Evolutionary conservation across 495 filamentous ascomycete genomes (phyloP), one percentile per base, ranked within the genome.

Genomic region (Aspergillus haitiensis): DNA sequence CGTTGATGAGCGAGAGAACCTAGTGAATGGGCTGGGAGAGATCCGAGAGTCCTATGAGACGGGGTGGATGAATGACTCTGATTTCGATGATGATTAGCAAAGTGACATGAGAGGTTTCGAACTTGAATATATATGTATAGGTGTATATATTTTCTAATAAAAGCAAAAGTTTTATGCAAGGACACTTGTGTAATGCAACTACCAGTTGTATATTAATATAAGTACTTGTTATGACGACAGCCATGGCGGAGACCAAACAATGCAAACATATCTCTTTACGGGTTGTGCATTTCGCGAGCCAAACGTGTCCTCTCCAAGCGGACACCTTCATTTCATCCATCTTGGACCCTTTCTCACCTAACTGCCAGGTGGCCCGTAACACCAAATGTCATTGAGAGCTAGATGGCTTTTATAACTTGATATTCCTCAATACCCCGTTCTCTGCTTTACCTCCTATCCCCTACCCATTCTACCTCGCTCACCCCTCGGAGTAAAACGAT

Each of bases 21-120:
- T 98, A 36, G 81, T 84, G 6, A 93, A 96, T 64, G 87, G 90
- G n/a, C 77, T 98, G 32, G 86, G 86, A 46, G 89, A 90, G 64
- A 87, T 97, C 58, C 85, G 88, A 10, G 93, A 96, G 67, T 87
- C 86, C 59, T 98, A 96, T 67, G 86, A 91, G 66, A 90, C 93
- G 52, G 93, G 92, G 1, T 98, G 92, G 91, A 83, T 86, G 39
- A 93, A 89, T 72, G 92, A 86, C 55, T 89, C 85, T 49, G 92
- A 96, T 49, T 86, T 86, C 10, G 91, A 89, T 39, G 88, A 92
- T 62, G 92, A 93, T 61, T 88, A 65, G 52, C 56, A 21, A 46
- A 8, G 7, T 44, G 8, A 40, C 2, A 44, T 37, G 21, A 3
- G 21, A 27, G 21, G 21, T 27, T 27, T 27, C 21, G n/a, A 35